Conservation (phyloP, 2,329 filamentous ascomycete species). For the Teratosphaeria pseudoeucalypti region DNA sequence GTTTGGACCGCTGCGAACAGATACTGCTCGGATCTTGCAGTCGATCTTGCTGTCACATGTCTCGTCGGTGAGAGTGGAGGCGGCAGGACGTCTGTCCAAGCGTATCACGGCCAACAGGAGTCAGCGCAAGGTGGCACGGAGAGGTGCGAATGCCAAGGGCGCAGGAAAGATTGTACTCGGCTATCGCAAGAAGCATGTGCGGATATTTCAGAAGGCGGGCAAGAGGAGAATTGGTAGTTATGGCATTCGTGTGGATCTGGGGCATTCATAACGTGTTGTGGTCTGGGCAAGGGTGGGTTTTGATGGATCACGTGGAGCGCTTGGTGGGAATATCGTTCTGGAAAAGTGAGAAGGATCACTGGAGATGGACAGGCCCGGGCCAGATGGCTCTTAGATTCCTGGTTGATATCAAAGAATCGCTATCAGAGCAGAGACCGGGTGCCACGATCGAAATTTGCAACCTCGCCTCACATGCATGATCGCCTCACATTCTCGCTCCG, state of each 20-base stretch:
- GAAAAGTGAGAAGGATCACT: too few species aligned
- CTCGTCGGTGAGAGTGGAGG: slow-evolving; percentile 18
- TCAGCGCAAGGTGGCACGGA: slow-evolving; percentile 19
- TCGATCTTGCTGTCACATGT: slow-evolving; percentile 19
- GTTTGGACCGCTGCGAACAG: slow-evolving; percentile 12
- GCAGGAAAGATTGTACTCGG: slow-evolving; percentile 19
- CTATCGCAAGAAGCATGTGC: slow-evolving; percentile 19
- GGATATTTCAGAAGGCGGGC: slow-evolving; percentile 14
- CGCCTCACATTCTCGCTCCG: too few species aligned
- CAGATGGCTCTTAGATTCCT: too few species aligned
- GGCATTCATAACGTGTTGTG: slow-evolving; percentile 9
- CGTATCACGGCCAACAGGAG: slow-evolving; percentile 24
- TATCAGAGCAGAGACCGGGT: too few species aligned
- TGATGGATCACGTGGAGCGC: background rate
- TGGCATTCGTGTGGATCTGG: slow-evolving; percentile 20
- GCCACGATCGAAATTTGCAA: too few species aligned
- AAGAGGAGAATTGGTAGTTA: slow-evolving; percentile 24
- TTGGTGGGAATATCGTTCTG: too few species aligned
- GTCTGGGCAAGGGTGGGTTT: background rate
- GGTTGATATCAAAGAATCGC: too few species aligned
- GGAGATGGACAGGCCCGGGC: too few species aligned
- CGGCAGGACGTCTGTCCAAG: slow-evolving; percentile 25
- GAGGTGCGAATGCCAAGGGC: slow-evolving; percentile 20
- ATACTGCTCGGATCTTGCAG: slow-evolving; percentile 14
- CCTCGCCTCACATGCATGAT: too few species aligned